These are phyloP conservation scores for Scutellaria barbata DNA, from an alignment of 257 asterid species.

Conservation along the genomic window DNA sequence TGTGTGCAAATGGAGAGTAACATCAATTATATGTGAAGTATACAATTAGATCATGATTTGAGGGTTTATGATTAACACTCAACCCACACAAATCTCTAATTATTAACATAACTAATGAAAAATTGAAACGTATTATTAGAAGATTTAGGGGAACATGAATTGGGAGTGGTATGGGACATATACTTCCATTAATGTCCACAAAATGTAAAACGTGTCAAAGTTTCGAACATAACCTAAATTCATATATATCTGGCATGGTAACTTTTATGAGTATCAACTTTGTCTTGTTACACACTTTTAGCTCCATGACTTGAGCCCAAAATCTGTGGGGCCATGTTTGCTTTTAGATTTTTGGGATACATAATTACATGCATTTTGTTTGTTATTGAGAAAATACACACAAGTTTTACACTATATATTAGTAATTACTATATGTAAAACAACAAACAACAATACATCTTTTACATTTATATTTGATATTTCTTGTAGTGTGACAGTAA, in stretches of 20 bases:
- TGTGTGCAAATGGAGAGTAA: too few species aligned
- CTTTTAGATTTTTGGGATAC: not conserved
- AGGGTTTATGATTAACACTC: too few species aligned
- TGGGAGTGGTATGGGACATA: not conserved
- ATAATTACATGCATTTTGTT: not conserved
- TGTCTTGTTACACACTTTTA: not conserved
- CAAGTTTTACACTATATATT: not conserved
- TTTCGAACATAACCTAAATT: not conserved
- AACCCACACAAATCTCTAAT: too few species aligned
- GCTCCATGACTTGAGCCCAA: not conserved
- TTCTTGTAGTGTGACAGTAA: too few species aligned
- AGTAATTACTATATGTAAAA: too few species aligned
- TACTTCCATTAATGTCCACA: not conserved
- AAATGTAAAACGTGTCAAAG: conserved; percentile 25
- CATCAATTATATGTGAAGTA: too few species aligned
- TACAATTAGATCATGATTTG: too few species aligned
- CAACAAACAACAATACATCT: too few species aligned
- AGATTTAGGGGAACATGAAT: not conserved
- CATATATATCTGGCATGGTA: not conserved
- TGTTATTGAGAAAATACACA: not conserved
- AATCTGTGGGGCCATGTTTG: not conserved
- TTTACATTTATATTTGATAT: too few species aligned
- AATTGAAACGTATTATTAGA: not conserved
- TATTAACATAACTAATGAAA: not conserved
- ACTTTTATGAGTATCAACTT: not conserved